Conservation (phyloP, 345 rosid species). For the Eucalyptus caleyi region DNA sequence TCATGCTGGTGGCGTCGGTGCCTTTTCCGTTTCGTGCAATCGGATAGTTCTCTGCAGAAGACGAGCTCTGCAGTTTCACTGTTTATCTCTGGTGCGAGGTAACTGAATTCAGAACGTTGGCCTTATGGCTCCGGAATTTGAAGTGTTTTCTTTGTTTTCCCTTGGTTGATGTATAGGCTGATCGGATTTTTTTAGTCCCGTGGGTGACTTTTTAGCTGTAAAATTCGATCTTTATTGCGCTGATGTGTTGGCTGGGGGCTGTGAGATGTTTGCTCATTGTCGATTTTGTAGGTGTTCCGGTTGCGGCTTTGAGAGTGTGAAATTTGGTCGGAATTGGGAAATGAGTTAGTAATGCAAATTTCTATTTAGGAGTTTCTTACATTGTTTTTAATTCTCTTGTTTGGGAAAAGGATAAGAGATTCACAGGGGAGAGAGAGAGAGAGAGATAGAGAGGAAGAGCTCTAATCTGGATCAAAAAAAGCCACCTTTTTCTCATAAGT, state of each 20-base stretch:
- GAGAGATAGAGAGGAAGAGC: background rate
- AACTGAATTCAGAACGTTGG: background rate
- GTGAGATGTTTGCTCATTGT: background rate
- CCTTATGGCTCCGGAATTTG: background rate
- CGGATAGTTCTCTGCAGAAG: background rate
- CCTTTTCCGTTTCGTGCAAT: background rate
- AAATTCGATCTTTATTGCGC: background rate
- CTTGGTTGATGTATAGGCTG: background rate
- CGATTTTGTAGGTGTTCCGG: background rate
- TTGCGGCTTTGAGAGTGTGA: background rate
- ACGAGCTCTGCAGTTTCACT: background rate
- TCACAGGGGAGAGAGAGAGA: background rate
- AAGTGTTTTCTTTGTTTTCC: background rate
- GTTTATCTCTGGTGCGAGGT: background rate
- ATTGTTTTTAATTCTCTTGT: background rate
- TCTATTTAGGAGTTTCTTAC: background rate
- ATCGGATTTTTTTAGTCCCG: background rate
- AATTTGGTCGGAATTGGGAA: background rate
- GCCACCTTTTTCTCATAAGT: background rate
- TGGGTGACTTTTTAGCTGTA: background rate
- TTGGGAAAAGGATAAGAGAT: background rate
- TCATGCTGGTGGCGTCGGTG: background rate
- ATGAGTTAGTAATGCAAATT: background rate
- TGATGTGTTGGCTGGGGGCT: background rate
- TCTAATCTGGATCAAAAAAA: fast-evolving